phyloP scores from a whole-genome alignment of 805 yeast species.

The Schizosaccharomyces cryophilus region DNA sequence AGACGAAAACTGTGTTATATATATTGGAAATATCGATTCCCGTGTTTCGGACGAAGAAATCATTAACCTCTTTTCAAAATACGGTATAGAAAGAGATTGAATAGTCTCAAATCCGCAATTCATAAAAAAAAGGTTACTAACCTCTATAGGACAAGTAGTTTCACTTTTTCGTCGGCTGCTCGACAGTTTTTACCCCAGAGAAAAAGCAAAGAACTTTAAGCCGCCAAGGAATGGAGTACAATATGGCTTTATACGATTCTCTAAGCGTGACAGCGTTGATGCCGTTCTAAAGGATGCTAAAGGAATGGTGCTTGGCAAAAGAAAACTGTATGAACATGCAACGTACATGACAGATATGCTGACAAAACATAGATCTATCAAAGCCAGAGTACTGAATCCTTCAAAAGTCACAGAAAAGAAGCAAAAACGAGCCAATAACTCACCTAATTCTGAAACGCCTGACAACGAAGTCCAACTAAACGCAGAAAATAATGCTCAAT shows the following conservation, averaged over 20 bases:
- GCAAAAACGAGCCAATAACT: neutral
- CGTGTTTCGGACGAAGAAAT: neutral
- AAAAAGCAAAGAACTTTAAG: neutral
- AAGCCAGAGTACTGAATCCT: neutral
- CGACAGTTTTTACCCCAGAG: neutral
- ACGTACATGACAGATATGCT: neutral
- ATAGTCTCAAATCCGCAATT: neutral
- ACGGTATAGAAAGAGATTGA: neutral
- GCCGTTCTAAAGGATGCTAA: conserved; percentile 5
- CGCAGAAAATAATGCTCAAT: neutral
- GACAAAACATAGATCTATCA: neutral
- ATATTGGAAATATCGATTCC: neutral
- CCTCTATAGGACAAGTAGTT: neutral
- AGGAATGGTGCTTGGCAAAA: conserved; percentile 4
- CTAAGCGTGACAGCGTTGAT: conserved; percentile 3
- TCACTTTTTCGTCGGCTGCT: neutral
- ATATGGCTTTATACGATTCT: conserved; percentile 6
- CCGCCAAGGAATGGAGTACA: neutral
- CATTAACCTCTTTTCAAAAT: neutral
- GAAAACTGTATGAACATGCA: conserved; percentile 4
- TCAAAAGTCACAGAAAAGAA: neutral
- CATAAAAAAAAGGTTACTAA: neutral
- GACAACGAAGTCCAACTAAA: neutral
- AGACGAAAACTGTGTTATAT: neutral
- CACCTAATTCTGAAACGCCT: neutral